A percentile compares a stretch with the other conserved stretches of the same genome.
Evolutionary conservation across 306 rosid genomes (phyloP).

Genomic region (Rosa persica): DNA sequence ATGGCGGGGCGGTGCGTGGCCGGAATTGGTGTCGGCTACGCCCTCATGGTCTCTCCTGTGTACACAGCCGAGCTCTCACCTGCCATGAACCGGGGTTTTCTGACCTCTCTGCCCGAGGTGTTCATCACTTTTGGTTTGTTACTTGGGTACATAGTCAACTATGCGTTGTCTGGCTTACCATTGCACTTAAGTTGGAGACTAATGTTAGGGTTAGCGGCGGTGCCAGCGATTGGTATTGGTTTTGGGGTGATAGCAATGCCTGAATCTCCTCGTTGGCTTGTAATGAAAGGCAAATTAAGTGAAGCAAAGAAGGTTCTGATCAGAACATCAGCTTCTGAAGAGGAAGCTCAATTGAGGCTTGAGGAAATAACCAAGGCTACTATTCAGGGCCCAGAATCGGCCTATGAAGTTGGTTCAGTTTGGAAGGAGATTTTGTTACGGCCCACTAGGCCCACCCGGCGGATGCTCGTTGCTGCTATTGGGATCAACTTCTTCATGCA

Average conservation of each 20-base stretch:
- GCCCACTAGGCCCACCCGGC: slow-evolving; percentile 47
- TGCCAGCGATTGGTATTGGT: slow-evolving; percentile 53
- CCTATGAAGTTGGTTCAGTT: slow-evolving; percentile 39
- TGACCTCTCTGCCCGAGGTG: slow-evolving; percentile 80
- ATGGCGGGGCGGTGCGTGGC: slow-evolving; percentile 64
- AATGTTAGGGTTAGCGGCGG: slow-evolving; percentile 70
- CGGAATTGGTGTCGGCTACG: slow-evolving; percentile 76
- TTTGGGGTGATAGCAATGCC: slow-evolving; percentile 70
- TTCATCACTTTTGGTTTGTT: slow-evolving; percentile 68
- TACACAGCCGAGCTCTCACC: slow-evolving; percentile 83
- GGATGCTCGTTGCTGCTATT: slow-evolving; percentile 64
- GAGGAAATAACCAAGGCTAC: slow-evolving; percentile 52
- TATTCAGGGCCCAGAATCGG: neutral
- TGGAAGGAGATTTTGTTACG: slow-evolving; percentile 67
- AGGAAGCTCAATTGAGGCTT: slow-evolving; percentile 66
- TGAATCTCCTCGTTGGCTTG: slow-evolving; percentile 79
- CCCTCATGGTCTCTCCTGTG: slow-evolving; percentile 72
- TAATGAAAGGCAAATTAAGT: slow-evolving; percentile 51
- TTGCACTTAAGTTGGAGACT: slow-evolving; percentile 55
- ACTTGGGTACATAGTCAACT: slow-evolving; percentile 66
- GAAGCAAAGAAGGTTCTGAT: slow-evolving; percentile 60
- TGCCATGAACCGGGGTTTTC: slow-evolving; percentile 60
- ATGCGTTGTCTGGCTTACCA: slow-evolving; percentile 53
- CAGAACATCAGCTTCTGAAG: slow-evolving; percentile 44
- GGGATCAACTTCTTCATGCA: slow-evolving; percentile 92